Evolutionary conservation across 164 flowering plant genomes (phyloP), one percentile per base, ranked within the genome.

Genomic region (Umbellularia californica): DNA sequence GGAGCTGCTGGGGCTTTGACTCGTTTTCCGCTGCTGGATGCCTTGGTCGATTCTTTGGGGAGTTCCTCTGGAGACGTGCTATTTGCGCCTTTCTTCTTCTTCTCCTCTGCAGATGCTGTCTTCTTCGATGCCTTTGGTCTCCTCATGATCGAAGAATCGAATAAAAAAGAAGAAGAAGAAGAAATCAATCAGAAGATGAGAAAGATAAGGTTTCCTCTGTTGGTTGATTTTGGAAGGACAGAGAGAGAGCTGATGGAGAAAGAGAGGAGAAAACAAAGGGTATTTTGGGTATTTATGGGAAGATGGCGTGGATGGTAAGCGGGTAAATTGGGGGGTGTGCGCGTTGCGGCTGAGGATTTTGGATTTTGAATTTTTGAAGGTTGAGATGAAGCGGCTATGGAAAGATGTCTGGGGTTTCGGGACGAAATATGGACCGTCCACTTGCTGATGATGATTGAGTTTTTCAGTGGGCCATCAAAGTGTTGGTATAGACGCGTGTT

Each of bases 1-100:
- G 84, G 58, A 74, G 79, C 55, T 28, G 72, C 72, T 17, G 83
- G 73, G 64, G 80, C 84, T 76, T 88, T 87, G 67, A 79, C 85
- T 23, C 88, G 82, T 85, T 88, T 91, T 28, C 85, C 81, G 60
- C 82, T 79, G 22, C 75, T 50, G 24, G 86, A 69, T 1, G 83
- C 77, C 69, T 82, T 79, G 19, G 76, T 77, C 15, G 80, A 50
- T 60, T 33, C 82, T 35, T 51, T 66, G 22, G 71, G 75, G 27
- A 67, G 52, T 24, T 52, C 19, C 24, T 71, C 74, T 14, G 63
- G 67, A 22, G 79, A 30, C 14, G 63, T n/a, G 51, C 50, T 30
- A 22, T 47, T 70, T 41, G 20, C 15, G 22, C 22, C 33, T 50
- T 65, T 30, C 28, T 58, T 25, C 50, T 65, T 33, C 52, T 51